Conservation (phyloP, 2,329 filamentous ascomycete species). For the Fusarium liriodendri region DNA sequence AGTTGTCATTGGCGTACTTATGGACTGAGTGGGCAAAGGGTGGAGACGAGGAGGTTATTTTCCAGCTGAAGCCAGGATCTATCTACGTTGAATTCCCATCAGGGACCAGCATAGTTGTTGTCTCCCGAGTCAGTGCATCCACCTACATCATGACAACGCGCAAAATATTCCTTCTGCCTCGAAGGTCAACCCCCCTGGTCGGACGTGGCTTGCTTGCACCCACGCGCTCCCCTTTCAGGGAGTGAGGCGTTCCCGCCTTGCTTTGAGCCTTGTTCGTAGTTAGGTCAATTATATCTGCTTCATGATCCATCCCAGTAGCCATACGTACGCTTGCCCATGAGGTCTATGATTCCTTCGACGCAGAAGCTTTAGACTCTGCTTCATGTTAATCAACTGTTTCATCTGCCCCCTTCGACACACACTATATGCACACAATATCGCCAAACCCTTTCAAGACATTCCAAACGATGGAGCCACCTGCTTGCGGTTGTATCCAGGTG, state of each 20-base stretch:
- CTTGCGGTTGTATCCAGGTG: slow-evolving; percentile 14
- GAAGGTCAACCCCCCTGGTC: neutral
- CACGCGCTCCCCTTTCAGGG: neutral
- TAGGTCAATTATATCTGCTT: slow-evolving; percentile 30
- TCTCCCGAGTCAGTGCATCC: neutral
- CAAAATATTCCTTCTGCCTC: neutral
- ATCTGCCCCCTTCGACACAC: neutral
- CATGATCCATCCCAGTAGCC: neutral
- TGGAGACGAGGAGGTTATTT: neutral
- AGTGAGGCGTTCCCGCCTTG: slow-evolving; percentile 4
- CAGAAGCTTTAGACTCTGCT: neutral
- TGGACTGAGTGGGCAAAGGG: neutral
- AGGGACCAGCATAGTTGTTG: neutral
- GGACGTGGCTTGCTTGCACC: neutral
- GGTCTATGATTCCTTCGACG: slow-evolving; percentile 2
- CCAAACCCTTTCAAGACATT: neutral
- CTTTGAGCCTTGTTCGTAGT: neutral
- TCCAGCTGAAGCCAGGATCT: neutral
- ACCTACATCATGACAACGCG: neutral
- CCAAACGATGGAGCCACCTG: slow-evolving; percentile 11
- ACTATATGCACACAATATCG: slow-evolving; percentile 1
- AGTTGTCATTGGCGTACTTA: neutral
- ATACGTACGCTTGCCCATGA: neutral
- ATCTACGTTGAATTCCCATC: neutral
- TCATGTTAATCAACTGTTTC: neutral